Percentiles rank a stretch among this genome's conserved stretches.
phyloP scores from a whole-genome alignment of 768 basidiomycete genomes.

The Leccinum truebloodii region DNA sequence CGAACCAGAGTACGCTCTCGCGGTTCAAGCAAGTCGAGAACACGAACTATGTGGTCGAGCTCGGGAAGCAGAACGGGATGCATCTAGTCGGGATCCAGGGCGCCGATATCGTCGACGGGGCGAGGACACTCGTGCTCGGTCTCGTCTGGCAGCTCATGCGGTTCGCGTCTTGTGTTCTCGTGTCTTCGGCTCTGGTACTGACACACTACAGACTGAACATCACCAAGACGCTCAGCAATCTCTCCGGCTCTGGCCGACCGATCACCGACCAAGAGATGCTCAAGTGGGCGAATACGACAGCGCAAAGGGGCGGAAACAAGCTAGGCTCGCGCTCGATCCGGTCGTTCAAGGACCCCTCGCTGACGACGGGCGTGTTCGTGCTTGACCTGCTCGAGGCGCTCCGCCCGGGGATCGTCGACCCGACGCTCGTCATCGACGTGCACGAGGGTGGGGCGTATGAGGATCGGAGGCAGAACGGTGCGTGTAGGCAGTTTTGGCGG shows the following conservation, averaged over 20 bases:
- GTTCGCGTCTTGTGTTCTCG: constrained; percentile 35
- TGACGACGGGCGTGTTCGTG: constrained; percentile 91
- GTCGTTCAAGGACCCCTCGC: constrained; percentile 91
- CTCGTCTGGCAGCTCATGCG: constrained; percentile 98
- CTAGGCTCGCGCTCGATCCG: constrained; percentile 63
- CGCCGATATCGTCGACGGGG: constrained; percentile 94
- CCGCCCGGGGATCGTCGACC: constrained; percentile 94
- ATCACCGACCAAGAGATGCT: constrained; percentile 93
- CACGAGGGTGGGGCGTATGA: constrained; percentile 70
- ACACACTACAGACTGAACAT: constrained; percentile 68
- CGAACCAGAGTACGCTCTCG: constrained; percentile 82
- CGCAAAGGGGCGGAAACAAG: constrained; percentile 57
- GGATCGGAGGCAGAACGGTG: constrained; percentile 90
- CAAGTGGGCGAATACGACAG: constrained; percentile 93
- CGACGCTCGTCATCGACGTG: constrained; percentile 69
- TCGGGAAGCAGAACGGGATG: constrained; percentile 91
- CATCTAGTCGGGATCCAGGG: constrained; percentile 97
- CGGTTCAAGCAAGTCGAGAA: constrained; percentile 99
- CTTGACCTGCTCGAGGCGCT: constrained; percentile 90
- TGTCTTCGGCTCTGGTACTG: background rate
- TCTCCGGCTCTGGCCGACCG: constrained; percentile 73
- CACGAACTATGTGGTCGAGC: constrained; percentile 93
- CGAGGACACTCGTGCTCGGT: constrained; percentile 89
- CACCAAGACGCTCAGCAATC: constrained; percentile 79
- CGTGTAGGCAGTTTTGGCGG: constrained; percentile 23